These are phyloP conservation scores for Choiromyces venosus DNA, from an alignment of 495 filamentous ascomycete genomes.

Conservation along the genomic window DNA sequence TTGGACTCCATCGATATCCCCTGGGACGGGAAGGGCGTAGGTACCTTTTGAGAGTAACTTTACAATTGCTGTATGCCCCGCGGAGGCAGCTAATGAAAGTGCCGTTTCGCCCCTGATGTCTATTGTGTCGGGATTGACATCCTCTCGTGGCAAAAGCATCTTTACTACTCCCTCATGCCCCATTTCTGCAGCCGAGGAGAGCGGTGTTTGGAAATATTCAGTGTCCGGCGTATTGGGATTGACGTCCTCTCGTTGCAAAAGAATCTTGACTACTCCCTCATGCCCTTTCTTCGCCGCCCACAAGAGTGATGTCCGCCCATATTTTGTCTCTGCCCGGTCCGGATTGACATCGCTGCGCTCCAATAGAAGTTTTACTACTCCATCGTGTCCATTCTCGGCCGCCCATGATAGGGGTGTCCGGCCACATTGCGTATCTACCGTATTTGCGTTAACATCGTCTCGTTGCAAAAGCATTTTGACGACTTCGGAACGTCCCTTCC, in stretches of 20 bases:
- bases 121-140: conserved; percentile 21
- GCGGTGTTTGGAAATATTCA: conserved; percentile 19
- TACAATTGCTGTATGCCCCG: conserved; percentile 14
- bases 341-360: conserved; percentile 4
- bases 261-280: conserved; percentile 31
- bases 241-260: conserved; percentile 11
- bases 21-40: too few relatives aligned
- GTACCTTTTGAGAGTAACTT: too few relatives aligned
- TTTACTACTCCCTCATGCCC: conserved; percentile 32
- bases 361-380: conserved; percentile 13
- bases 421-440: conserved; percentile 1
- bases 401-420: conserved; percentile 15
- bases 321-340: too few relatives aligned
- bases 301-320: conserved; percentile 27
- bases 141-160: conserved; percentile 24
- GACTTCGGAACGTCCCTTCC: conserved; percentile 24
- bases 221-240: conserved; percentile 21
- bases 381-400: conserved; percentile 24
- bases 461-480: conserved; percentile 32
- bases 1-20: too few relatives aligned
- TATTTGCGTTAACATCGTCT: conserved; percentile 17
- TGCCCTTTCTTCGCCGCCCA: conserved; percentile 25
- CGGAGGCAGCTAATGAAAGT: conserved; percentile 20
- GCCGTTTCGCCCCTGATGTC: conserved; percentile 19
- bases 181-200: conserved; percentile 20